These are phyloP conservation scores for Tulasnella sp. DNA, from an alignment of 768 basidiomycete species.

Conservation along the genomic window DNA sequence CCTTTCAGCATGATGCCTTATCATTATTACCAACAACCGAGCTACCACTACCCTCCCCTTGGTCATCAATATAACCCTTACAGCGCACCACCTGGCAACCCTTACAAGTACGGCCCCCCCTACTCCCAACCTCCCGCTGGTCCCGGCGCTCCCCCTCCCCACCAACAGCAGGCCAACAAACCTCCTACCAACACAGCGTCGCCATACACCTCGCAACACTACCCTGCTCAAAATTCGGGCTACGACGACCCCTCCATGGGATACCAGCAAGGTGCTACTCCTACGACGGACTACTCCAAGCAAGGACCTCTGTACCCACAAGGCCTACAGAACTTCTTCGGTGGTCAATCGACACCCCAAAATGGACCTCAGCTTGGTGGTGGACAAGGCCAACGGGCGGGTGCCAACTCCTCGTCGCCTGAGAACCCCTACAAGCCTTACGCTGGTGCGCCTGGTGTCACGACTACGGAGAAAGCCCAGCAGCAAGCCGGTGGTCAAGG, in stretches of 20 bases:
- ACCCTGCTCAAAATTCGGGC: not conserved
- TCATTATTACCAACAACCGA: conserved; percentile 9
- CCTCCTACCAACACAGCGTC: not conserved
- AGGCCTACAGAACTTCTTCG: conserved; percentile 12
- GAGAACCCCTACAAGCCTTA: conserved; percentile 14
- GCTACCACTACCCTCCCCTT: conserved; percentile 2
- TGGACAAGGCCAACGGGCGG: not conserved
- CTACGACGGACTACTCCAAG: not conserved
- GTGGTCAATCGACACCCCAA: conserved; percentile 1
- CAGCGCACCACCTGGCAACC: not conserved
- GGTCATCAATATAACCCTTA: conserved; percentile 11
- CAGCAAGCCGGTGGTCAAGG: not conserved
- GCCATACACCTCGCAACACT: conserved; percentile 10
- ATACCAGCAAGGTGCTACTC: not conserved
- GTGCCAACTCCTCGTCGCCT: conserved; percentile 2
- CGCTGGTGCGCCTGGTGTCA: conserved; percentile 2
- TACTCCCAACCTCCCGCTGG: not conserved
- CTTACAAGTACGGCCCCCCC: conserved; percentile 4
- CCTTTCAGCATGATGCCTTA: conserved; percentile 9
- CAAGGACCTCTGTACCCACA: conserved; percentile 2
- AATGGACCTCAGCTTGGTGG: conserved; percentile 4
- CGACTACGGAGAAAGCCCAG: not conserved
- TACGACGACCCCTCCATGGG: conserved; percentile 10
- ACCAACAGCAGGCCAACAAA: not conserved
- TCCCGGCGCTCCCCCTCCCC: not conserved